phyloP scores from a whole-genome alignment of 176 grass and related monocot species.

The Rhynchospora tenuis region DNA sequence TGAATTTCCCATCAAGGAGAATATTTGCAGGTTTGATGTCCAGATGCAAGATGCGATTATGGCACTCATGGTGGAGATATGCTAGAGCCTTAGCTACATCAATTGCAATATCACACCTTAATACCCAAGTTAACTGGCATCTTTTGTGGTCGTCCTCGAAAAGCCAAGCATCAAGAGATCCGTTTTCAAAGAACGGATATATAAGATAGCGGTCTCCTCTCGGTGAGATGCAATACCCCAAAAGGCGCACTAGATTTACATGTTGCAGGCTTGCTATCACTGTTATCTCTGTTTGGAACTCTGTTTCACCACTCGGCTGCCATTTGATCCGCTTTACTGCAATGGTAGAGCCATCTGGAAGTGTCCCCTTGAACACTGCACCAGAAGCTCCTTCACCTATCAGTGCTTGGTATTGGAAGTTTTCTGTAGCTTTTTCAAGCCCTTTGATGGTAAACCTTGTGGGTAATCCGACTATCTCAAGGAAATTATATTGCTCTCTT shows the following conservation, averaged over 20 bases:
- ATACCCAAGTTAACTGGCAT: constrained; percentile 32
- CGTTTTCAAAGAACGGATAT: constrained; percentile 49
- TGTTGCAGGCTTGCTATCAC: constrained; percentile 47
- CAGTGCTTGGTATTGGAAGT: constrained; percentile 15
- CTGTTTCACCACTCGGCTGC: constrained; percentile 22
- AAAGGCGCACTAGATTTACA: constrained; percentile 41
- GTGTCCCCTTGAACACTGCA: constrained; percentile 38
- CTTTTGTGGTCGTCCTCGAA: constrained; percentile 22
- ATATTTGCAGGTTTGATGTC: constrained; percentile 71
- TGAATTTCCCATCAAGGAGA: constrained; percentile 49
- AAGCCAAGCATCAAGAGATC: constrained; percentile 56
- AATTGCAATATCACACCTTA: constrained; percentile 21
- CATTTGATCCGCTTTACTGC: constrained; percentile 42
- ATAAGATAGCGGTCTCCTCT: constrained; percentile 35
- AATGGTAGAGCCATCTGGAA: constrained; percentile 47
- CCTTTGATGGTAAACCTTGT: not conserved
- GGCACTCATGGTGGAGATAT: constrained; percentile 66
- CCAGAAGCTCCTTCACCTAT: constrained; percentile 46
- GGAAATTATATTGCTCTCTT: not conserved
- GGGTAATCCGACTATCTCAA: not conserved
- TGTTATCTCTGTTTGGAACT: constrained; percentile 38
- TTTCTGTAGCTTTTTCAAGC: constrained; percentile 15
- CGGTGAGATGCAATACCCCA: constrained; percentile 37
- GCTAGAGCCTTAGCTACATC: constrained; percentile 51
- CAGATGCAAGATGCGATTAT: constrained; percentile 42